Evolutionary conservation across 306 rosid genomes (phyloP).

Genomic region (Cucurbita moschata): DNA sequence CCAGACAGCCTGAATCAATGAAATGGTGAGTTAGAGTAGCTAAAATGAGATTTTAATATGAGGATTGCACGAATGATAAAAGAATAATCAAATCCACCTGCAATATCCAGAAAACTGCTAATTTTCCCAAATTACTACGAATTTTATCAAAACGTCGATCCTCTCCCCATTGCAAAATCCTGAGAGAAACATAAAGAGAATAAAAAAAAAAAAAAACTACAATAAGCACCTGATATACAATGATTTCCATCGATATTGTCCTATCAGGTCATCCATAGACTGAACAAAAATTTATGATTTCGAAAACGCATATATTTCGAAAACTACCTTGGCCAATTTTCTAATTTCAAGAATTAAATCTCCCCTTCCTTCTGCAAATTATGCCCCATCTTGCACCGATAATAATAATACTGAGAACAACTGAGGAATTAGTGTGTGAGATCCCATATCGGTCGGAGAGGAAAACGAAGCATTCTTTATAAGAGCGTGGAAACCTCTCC

Average conservation of each 20-base stretch:
- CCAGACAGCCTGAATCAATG: conserved; percentile 71
- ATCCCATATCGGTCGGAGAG: no score
- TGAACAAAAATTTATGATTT: not conserved
- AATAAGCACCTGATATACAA: not conserved
- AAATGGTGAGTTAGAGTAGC: not conserved
- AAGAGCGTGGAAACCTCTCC: no score
- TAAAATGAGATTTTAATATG: not conserved
- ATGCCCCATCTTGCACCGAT: not conserved
- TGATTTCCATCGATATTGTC: not conserved
- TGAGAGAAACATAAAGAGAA: conserved; percentile 15
- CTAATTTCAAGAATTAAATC: not conserved
- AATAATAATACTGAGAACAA: not conserved
- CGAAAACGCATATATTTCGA: not conserved
- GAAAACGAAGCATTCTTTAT: no score
- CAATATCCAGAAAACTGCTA: conserved; percentile 86
- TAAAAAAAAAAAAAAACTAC: not conserved
- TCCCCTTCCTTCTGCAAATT: not conserved
- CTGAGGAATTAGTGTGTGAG: not conserved
- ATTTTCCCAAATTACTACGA: conserved; percentile 56
- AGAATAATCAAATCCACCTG: conserved; percentile 43
- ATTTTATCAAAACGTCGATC: conserved; percentile 87
- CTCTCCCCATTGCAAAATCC: conserved; percentile 94
- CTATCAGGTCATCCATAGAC: not conserved
- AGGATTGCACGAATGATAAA: not conserved
- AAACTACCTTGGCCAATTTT: not conserved